Evolutionary conservation across 2,329 filamentous ascomycete genomes (phyloP).

Genomic region (Ophiostoma populinum): DNA sequence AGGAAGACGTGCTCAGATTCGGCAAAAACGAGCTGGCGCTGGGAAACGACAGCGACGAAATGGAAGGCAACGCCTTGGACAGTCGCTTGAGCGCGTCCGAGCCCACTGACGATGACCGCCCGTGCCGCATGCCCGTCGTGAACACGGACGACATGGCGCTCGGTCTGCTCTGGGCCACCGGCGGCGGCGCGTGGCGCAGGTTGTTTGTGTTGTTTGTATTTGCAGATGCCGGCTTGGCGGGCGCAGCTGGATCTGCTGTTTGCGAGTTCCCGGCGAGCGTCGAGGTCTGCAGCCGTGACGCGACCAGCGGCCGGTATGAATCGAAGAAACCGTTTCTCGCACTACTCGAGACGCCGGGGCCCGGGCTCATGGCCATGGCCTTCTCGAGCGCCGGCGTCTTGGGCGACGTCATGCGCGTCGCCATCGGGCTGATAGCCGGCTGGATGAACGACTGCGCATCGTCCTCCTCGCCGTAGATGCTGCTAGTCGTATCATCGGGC

Average conservation of each 20-base stretch:
- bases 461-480: constrained; percentile 28
- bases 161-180: background rate
- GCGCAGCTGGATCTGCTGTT: constrained; percentile 11
- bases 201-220: no score
- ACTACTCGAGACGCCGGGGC: constrained; percentile 1
- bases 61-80: constrained; percentile 37
- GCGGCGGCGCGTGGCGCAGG: no score
- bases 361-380: constrained; percentile 31
- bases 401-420: constrained; percentile 35
- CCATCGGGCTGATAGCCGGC: constrained; percentile 37
- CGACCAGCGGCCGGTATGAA: background rate
- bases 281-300: constrained; percentile 3
- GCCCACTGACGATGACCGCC: constrained; percentile 36
- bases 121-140: constrained; percentile 16
- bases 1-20: constrained; percentile 20
- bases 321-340: constrained; percentile 20
- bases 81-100: constrained; percentile 39
- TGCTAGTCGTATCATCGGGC: constrained; percentile 18
- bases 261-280: constrained; percentile 24
- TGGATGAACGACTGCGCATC: constrained; percentile 43
- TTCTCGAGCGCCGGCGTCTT: constrained; percentile 41
- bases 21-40: constrained; percentile 20
- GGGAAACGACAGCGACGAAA: constrained; percentile 33
- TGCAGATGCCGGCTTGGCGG: no score
- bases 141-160: constrained; percentile 8